Conservation (phyloP, 495 filamentous ascomycete genomes). For the Jackrogersella multiformis region DNA sequence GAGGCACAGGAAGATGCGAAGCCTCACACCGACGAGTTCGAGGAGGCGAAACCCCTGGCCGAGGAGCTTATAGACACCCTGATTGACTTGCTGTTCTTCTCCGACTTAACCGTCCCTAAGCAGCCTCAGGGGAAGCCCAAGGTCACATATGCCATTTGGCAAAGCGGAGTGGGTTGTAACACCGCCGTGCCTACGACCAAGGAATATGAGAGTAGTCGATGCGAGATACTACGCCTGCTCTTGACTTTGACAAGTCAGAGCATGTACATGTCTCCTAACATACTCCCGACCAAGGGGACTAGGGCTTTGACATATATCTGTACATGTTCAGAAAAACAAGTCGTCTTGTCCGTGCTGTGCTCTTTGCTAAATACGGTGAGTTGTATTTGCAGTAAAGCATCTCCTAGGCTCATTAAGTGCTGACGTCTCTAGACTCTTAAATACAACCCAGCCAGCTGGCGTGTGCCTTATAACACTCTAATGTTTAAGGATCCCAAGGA, state of each 20-base stretch:
- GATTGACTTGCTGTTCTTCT: constrained; percentile 89
- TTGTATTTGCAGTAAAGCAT: constrained; percentile 8
- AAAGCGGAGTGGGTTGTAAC: constrained; percentile 96
- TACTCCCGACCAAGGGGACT: constrained; percentile 85
- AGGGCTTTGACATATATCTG: constrained; percentile 88
- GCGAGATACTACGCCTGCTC: constrained; percentile 86
- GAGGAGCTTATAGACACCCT: constrained; percentile 94
- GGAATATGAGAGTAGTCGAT: constrained; percentile 89
- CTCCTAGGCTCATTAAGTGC: constrained; percentile 6
- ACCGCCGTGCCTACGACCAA: constrained; percentile 86
- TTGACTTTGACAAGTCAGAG: constrained; percentile 88
- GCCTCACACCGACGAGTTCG: constrained; percentile 68
- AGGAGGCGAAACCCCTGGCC: constrained; percentile 86
- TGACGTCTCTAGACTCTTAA: constrained; percentile 77
- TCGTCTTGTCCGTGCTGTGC: constrained; percentile 87
- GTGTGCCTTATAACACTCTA: constrained; percentile 92
- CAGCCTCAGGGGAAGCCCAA: constrained; percentile 74
- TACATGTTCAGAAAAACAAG: constrained; percentile 88
- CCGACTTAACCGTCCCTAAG: constrained; percentile 82
- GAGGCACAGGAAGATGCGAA: constrained; percentile 66
- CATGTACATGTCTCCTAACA: constrained; percentile 88
- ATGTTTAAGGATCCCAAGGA: constrained; percentile 95
- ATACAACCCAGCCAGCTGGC: constrained; percentile 95
- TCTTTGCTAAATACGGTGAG: constrained; percentile 95
- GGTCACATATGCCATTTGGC: constrained; percentile 95